These are phyloP conservation scores for Sporothrix sp. DNA, from an alignment of 2,329 filamentous ascomycete species.

Conservation along the genomic window DNA sequence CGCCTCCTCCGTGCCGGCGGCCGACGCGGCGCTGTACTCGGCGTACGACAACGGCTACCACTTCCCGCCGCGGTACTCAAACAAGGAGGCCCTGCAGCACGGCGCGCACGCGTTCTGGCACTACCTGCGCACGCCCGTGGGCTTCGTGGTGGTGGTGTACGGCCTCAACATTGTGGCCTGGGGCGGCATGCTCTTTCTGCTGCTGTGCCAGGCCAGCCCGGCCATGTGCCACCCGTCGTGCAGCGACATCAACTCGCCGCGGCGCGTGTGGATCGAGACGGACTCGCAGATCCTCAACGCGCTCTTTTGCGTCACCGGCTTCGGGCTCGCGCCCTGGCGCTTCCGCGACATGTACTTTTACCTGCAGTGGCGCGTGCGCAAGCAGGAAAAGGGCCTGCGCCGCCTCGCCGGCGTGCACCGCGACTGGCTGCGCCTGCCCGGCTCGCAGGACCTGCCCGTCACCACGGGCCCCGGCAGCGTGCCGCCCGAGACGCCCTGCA, in stretches of 20 bases:
- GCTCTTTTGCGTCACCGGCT: slow-evolving; percentile 79
- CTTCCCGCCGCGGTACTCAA: slow-evolving; percentile 52
- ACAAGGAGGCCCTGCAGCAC: slow-evolving; percentile 48
- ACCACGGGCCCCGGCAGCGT: slow-evolving; percentile 45
- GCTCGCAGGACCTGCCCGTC: slow-evolving; percentile 49
- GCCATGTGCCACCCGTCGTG: slow-evolving; percentile 64
- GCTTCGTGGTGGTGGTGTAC: slow-evolving; percentile 70
- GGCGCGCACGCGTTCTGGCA: slow-evolving; percentile 55
- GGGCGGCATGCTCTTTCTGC: slow-evolving; percentile 83
- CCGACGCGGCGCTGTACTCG: slow-evolving; percentile 14
- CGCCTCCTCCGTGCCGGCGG: background rate
- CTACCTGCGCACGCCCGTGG: slow-evolving; percentile 64
- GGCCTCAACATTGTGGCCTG: slow-evolving; percentile 76
- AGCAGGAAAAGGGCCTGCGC: slow-evolving; percentile 48
- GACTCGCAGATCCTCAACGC: slow-evolving; percentile 76
- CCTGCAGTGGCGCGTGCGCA: slow-evolving; percentile 49
- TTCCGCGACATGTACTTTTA: slow-evolving; percentile 71
- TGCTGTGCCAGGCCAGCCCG: slow-evolving; percentile 65
- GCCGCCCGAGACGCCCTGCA: slow-evolving; percentile 29
- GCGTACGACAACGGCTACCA: slow-evolving; percentile 55
- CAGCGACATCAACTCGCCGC: slow-evolving; percentile 62
- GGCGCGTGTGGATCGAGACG: slow-evolving; percentile 77
- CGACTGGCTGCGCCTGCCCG: slow-evolving; percentile 64
- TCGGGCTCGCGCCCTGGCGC: slow-evolving; percentile 76
- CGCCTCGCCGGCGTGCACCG: slow-evolving; percentile 64